Base-by-base conservation (phyloP, 169 alveolate species). In the Blepharisma undulans region DNA sequence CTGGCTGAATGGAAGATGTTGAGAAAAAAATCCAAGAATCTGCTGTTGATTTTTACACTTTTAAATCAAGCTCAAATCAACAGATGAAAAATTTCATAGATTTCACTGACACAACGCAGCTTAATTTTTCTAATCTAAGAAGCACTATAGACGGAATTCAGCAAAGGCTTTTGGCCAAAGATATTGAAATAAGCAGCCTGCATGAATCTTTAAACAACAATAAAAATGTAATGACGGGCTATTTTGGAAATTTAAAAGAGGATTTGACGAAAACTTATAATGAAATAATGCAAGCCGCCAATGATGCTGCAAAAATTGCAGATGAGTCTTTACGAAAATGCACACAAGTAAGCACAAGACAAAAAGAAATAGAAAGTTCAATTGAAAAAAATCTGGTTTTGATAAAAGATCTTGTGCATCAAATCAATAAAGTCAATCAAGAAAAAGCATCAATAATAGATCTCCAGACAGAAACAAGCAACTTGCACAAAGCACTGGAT, bases 1-100 rank as follows among this genome's bases (percentile, higher is more conserved):
- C 86, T 29, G 86, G 86, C 29, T 78, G 86, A 34, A 78, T 78
- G 29, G 71, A 78, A 78, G 86, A 78, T 27, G 16, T 32, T 7
- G 86, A 78, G 60, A 32, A 32, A 29, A 78, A 32, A 25, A 27
- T 78, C 71, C 29, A 78, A 27, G 25, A 22, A 12, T 32, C 34
- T 29, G 29, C 86, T 78, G 66, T 48, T 48, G 66, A 48, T 48
- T 48, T 48, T 48, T 48, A 48, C 66, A 48, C 66, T 48, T 48
- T 48, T 48, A 48, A 48, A 48, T 48, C 66, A 48, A 48, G 16
- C 66, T 48, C 66, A 48, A 48, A 5, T 5, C 66, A 48, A 18
- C 66, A 48, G 12, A 48, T 48, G 66, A 48, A 48, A 48, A 48
- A 48, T 48, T 48, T 48, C 66, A 48, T 48, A 0, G 66, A 48